Conservation (phyloP, 805 yeast species). For the Candida glaebosa region DNA sequence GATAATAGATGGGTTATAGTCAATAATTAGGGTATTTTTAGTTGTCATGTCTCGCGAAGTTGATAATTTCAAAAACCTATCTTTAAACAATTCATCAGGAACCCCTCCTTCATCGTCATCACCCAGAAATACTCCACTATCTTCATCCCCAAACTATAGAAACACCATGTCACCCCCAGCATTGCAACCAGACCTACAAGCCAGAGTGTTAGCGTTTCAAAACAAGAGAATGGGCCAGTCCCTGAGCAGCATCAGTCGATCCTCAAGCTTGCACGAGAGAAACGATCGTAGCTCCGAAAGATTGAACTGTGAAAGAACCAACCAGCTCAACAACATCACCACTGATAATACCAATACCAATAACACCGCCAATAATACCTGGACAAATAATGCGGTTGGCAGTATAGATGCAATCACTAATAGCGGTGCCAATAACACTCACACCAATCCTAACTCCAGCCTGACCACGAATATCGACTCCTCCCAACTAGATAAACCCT, state of each 20-base stretch:
- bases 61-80: neutral
- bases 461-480: neutral
- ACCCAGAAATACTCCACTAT: neutral
- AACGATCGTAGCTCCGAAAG: neutral
- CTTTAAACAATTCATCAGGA: neutral
- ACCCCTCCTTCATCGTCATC: neutral
- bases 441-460: neutral
- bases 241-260: constrained; percentile 6
- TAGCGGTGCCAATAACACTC: neutral
- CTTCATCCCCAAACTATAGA: constrained; percentile 9
- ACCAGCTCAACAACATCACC: neutral
- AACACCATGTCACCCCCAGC: constrained; percentile 16
- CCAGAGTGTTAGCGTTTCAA: constrained; percentile 82
- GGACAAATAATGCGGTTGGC: neutral
- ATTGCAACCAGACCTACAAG: constrained; percentile 76
- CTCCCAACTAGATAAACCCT: constrained; percentile 15
- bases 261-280: constrained; percentile 2
- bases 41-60: neutral
- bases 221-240: constrained; percentile 53
- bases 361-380: neutral
- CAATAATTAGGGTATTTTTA: neutral
- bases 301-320: neutral
- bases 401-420: neutral
- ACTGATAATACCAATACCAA: neutral
- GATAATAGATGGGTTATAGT: neutral